Evolutionary conservation across 495 filamentous ascomycete species (phyloP), one percentile per base, ranked within the genome.

Genomic region (Lentithecium fluviatile): DNA sequence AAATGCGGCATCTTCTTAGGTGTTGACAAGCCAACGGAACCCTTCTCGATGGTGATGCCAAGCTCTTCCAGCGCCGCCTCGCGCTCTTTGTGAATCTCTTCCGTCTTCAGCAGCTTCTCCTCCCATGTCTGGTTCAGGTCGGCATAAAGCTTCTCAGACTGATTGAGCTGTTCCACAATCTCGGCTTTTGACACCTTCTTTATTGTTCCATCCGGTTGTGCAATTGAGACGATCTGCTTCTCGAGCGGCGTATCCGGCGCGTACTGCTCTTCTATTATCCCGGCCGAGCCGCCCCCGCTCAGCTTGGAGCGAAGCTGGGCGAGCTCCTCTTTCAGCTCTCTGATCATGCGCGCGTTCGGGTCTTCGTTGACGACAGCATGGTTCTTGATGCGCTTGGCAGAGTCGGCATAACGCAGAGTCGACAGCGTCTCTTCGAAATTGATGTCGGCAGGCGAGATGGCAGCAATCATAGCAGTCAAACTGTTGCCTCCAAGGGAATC

Each of bases 41-140:
- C 94, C 71, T 97, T 99, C 71, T 97, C 94, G 63, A 99, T 99
- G 71, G 91, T 96, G 73, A 99, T 97, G 55, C 94, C 94, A 24
- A 99, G 80, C 71, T 99, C 94, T 75, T 99, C 94, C 32, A 99
- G 77, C 10, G 94, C 95, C 34, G 89, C 82, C 75, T 99, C 94
- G 52, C 94, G 88, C 70, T 99, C 94, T 69, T 95, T 97, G 78
- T 97, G 95, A 56, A 99, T 97, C 58, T 89, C 81, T 69, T 99
- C 94, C 1, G 94, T 99, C 73, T 94, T 96, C 66, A 84, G 80
- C 64, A 99, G 77, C 68, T 97, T 96, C 75, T 99, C 83, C 76
- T 99, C 94, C 94, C 94, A 99, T 0, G 94, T 97, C 77, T 97
- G 92, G 67, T 99, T 99, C 37, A 99, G 84, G 73, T 99, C 94